Conservation (phyloP, 495 filamentous ascomycete genomes). For the Neurospora sp. region DNA sequence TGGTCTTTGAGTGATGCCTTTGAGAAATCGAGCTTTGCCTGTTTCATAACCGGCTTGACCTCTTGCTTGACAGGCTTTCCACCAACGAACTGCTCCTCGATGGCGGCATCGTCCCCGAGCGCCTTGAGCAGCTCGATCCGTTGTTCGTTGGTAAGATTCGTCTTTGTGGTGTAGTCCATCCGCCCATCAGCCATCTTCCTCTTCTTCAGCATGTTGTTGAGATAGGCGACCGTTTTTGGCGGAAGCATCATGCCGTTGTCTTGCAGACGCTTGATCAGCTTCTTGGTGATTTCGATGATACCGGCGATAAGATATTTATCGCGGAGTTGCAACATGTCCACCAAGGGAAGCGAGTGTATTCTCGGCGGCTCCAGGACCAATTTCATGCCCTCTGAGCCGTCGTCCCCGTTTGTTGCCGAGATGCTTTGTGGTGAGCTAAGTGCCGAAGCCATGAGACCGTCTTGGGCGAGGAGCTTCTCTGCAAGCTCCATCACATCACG, state of each 20-base stretch:
- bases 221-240: slow-evolving; percentile 48
- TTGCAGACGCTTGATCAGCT: slow-evolving; percentile 62
- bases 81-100: slow-evolving; percentile 34
- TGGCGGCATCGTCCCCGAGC: slow-evolving; percentile 59
- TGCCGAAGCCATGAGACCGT: slow-evolving; percentile 63
- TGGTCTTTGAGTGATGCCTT: slow-evolving; percentile 32
- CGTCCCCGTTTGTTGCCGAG: slow-evolving; percentile 29
- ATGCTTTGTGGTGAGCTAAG: slow-evolving; percentile 33
- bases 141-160: slow-evolving; percentile 64
- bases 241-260: slow-evolving; percentile 60
- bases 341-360: slow-evolving; percentile 53
- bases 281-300: slow-evolving; percentile 51
- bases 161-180: slow-evolving; percentile 46
- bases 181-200: slow-evolving; percentile 15
- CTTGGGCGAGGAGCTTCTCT: slow-evolving; percentile 72
- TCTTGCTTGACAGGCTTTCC: slow-evolving; percentile 44
- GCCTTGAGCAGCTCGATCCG: slow-evolving; percentile 73
- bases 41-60: slow-evolving; percentile 38
- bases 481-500: slow-evolving; percentile 90
- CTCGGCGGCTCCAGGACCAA: slow-evolving; percentile 51
- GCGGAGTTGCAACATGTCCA: slow-evolving; percentile 73
- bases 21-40: slow-evolving; percentile 55
- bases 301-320: slow-evolving; percentile 73
- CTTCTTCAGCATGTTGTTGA: slow-evolving; percentile 40
- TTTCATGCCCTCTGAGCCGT: slow-evolving; percentile 36